Evolutionary conservation across 2,329 filamentous ascomycete species (phyloP), one percentile per base, ranked within the genome.

Genomic region (Monosporascus sp.): DNA sequence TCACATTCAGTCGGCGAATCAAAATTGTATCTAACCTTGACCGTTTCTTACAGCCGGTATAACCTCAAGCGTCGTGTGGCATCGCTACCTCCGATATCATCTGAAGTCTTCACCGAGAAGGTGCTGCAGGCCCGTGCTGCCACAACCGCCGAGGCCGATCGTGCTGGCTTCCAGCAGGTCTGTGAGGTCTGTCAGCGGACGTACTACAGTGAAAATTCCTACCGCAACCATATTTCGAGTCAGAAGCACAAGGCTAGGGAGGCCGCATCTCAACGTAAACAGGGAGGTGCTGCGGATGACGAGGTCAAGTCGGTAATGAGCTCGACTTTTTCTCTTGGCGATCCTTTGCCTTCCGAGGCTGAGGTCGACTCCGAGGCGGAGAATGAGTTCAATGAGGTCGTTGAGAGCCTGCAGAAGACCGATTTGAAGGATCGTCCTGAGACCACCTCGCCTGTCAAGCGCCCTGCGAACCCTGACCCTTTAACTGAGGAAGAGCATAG

Each of bases 131-230:
- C 92, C 58, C 90, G 95, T 67, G 92, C 92, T 27, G 84, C 83
- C 7, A 88, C 91, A 17, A 89, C 82, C 42, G 90, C 90, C 36
- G 90, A 93, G 57, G 90, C 91, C 52, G 89, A 91, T 57, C 90
- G 90, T 72, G 93, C 92, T 5, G 85, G 89, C 15, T 97, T 92
- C 66, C 90, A 97, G 70, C 91, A 88, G 66, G 74, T 78, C 31
- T 99, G 94, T 71, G 77, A 84, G 3, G 80, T 85, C 20, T 99
- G 94, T 75, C 82, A 88, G 65, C 96, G 96, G 76, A 91, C 88
- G 15, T 99, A 96, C 72, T 97, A 87, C 76, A 97, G 92, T 73
- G 90, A 97, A 67, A 97, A 97, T 73, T 93, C 94, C 36, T 97
- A 88, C 72, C 84, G 86, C 67, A 99, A 97, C 72, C 94, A 99